Percentiles rank a stretch among this genome's conserved stretches.
phyloP scores from a whole-genome alignment of 108 stramenopile genomes.

The Cyclostephanos tholiformis region DNA sequence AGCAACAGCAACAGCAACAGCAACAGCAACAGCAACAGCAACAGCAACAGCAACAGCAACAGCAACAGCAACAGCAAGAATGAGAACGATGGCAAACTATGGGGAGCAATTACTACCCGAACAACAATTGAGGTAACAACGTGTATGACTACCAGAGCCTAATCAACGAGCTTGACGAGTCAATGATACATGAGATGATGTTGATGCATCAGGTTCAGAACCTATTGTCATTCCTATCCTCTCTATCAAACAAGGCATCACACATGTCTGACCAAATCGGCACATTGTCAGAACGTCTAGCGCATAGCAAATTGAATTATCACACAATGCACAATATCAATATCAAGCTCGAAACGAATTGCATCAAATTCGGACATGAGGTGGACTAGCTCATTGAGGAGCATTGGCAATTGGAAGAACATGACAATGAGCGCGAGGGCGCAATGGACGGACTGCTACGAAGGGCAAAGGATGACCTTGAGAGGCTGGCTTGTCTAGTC shows the following conservation, averaged over 20 bases:
- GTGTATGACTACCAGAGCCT: slow-evolving; percentile 39
- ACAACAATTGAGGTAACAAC: slow-evolving; percentile 5
- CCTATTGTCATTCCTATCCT: slow-evolving; percentile 17
- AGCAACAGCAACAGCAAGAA: no score
- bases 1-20: no score
- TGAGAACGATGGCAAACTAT: no score
- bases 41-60: no score
- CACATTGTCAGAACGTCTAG: slow-evolving; percentile 74
- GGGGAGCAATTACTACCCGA: no score
- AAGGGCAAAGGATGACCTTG: slow-evolving; percentile 53
- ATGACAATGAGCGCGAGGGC: slow-evolving; percentile 26
- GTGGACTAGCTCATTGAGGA: slow-evolving; percentile 45
- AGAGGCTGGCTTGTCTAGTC: slow-evolving; percentile 44
- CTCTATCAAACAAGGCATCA: slow-evolving; percentile 21
- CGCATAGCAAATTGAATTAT: slow-evolving; percentile 60
- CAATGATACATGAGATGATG: slow-evolving; percentile 47
- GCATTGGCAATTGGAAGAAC: slow-evolving; percentile 10
- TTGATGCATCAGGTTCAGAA: slow-evolving; percentile 45
- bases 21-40: no score
- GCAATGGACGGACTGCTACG: slow-evolving; percentile 25
- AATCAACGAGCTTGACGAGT: slow-evolving; percentile 44
- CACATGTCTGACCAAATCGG: slow-evolving; percentile 45
- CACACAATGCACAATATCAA: slow-evolving; percentile 61
- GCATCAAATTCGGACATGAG: slow-evolving; percentile 56
- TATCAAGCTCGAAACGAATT: slow-evolving; percentile 68